Evolutionary conservation across 208 protist genomes (phyloP), one percentile per base, ranked within the genome.

Genomic region (Acanthamoeba sp.): DNA sequence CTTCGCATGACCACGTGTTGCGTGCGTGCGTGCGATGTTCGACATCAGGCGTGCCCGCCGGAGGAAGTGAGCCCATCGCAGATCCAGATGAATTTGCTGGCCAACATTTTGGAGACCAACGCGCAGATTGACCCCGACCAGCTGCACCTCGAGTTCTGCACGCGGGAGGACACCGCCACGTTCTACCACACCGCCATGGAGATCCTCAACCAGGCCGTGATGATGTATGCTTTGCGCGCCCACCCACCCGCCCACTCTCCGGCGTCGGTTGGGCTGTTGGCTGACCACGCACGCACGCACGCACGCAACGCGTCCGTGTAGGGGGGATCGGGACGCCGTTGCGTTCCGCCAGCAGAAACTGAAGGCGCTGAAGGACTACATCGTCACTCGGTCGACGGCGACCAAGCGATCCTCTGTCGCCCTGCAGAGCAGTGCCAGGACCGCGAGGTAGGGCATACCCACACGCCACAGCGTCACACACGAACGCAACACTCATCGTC

Each of bases 21-120:
- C n/a, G n/a, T n/a, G n/a, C n/a, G n/a, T n/a, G n/a, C n/a, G n/a
- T n/a, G n/a, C n/a, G n/a, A n/a, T n/a, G n/a, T n/a, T n/a, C 2
- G 32, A 12, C 32, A 3, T 2, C 84, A 91, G 57, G 7, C 59
- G 10, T 71, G 27, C 24, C 55, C 59, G 22, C 50, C 85, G 1
- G 34, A 71, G 42, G 85, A 91, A 16, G 85, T 71, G 55, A 73
- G 55, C 27, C 20, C 40, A 4, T 34, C 34, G 59, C 32, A 71
- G 57, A 40, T 91, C 20, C 50, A 91, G 55, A 71, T 71, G 85
- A 91, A 91, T 50, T 36, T 91, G 27, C 59, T 91, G 29, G 78
- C 42, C 45, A 87, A 59, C 78, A 62, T 87, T 27, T 22, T 87
- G 18, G 42, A 87, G 34, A 87, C 42, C 78, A 87, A 59, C 78